These are phyloP conservation scores for Coelastrella sp. DNA, from an alignment of 139 green algal genomes.

Conservation along the genomic window DNA sequence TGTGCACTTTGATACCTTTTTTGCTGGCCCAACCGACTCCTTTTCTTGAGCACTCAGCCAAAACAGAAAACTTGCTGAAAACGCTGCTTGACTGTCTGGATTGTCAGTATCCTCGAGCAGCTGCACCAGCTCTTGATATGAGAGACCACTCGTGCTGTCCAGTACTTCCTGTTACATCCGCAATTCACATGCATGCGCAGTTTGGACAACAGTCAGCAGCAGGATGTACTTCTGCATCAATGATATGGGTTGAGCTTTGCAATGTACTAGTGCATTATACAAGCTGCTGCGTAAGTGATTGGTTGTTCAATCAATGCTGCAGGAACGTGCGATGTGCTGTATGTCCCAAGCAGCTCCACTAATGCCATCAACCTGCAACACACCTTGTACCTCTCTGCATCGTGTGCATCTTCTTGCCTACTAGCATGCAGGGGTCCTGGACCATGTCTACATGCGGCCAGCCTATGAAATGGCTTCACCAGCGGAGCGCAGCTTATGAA, in stretches of 20 bases:
- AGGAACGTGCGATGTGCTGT: too few species aligned
- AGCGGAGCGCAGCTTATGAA: too few species aligned
- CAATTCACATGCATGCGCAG: too few species aligned
- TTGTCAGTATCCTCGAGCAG: not conserved
- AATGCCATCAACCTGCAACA: not conserved
- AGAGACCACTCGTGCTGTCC: not conserved
- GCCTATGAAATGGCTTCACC: too few species aligned
- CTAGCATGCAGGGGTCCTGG: too few species aligned
- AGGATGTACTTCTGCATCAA: not conserved
- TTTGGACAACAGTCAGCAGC: not conserved
- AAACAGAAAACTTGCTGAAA: conserved; percentile 23
- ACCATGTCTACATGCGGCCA: too few species aligned
- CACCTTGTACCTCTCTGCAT: not conserved
- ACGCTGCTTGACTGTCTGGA: not conserved
- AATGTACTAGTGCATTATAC: too few species aligned
- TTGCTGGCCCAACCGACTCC: not conserved
- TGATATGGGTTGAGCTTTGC: too few species aligned
- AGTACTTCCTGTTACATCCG: not conserved
- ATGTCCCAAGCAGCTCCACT: too few species aligned
- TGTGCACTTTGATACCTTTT: not conserved
- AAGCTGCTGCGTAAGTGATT: too few species aligned
- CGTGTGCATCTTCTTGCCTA: not conserved
- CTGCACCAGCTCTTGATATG: conserved; percentile 26
- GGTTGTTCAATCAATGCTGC: too few species aligned
- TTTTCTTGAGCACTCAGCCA: conserved; percentile 19